Evolutionary conservation across 352 stramenopile genomes (phyloP), one percentile per base, ranked within the genome.

Genomic region (Globisporangium spiculum): DNA sequence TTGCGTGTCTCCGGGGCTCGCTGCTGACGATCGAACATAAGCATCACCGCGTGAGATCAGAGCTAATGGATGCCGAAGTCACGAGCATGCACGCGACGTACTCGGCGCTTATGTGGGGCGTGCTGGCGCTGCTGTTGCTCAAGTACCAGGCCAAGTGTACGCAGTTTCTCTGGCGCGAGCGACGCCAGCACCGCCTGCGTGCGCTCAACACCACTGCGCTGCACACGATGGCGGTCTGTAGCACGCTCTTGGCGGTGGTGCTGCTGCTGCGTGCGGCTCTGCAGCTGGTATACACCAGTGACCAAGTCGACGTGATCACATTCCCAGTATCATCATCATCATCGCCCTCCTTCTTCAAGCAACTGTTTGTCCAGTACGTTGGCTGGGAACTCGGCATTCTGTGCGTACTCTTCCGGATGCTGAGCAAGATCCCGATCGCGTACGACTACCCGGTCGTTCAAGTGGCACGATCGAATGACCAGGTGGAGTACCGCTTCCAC

Each of bases 81-180:
- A 6, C 36, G 8, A 24, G 9, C 4, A 56, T 63, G 38, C 54
- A 57, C 24, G 22, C 41, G 3, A n/a, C 20, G 41, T 69, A 69
- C 30, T 27, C 46, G 14, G 41, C 65, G 30, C 34, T 63, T 12
- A n/a, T 69, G 46, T 69, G 65, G 65, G 61, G 20, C 12, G 20
- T 60, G 30, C 54, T 69, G 18, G 65, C 32, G 36, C 44, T 69
- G n/a, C 34, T 69, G 56, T 16, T 69, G 55, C 65, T 69, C 65
- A 69, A 69, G 34, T 69, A 64, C 46, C 65, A 69, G 20, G 65
- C 56, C 20, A 50, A 69, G 55, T 63, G 65, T 44, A 69, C 38
- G 34, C 65, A 65, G 48, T 65, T 69, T 26, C 38, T 69, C 8
- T 69, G 65, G 65, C 65, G 16, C 41, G 65, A 69, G 38, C 65